Evolutionary conservation across 495 filamentous ascomycete genomes (phyloP).

Genomic region (Friedmanniomyces endolithicus): DNA sequence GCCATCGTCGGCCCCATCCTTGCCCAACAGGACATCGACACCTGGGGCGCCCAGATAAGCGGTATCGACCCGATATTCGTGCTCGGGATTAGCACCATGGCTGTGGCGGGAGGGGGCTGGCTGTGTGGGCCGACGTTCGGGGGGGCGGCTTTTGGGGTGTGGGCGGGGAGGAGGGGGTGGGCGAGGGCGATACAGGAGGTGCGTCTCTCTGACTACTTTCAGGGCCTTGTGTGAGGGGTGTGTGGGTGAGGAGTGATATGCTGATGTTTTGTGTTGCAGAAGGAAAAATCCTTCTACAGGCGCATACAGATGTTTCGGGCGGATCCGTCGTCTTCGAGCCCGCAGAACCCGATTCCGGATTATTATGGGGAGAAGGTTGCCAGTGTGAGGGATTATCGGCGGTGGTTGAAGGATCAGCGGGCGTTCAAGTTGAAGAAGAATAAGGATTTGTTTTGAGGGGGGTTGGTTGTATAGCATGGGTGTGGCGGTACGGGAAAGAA

Average conservation of each 20-base stretch:
- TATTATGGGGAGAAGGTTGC: constrained; percentile 92
- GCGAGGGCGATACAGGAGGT: constrained; percentile 55
- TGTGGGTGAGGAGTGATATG: constrained; percentile 1
- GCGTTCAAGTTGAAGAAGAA: constrained; percentile 87
- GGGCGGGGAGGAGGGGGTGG: constrained; percentile 51
- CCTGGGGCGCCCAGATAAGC: constrained; percentile 45
- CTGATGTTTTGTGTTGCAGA: constrained; percentile 38
- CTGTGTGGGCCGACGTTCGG: constrained; percentile 71
- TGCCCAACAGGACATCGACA: constrained; percentile 52
- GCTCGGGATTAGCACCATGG: constrained; percentile 61
- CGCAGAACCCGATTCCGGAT: constrained; percentile 59
- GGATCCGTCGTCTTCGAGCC: constrained; percentile 60
- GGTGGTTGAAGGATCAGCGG: constrained; percentile 93
- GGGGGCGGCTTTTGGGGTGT: constrained; percentile 56
- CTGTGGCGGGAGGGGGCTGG: constrained; percentile 69
- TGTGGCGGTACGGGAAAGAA: not conserved
- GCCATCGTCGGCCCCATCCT: constrained; percentile 51
- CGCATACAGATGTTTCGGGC: constrained; percentile 81
- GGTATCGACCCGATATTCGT: constrained; percentile 79
- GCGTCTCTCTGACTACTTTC: constrained; percentile 23
- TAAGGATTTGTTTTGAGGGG: constrained; percentile 19
- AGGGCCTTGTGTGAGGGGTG: too few relatives aligned
- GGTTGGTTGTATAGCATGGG: not conserved
- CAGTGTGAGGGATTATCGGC: constrained; percentile 76
- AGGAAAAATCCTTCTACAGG: constrained; percentile 83